Evolutionary conservation across 345 rosid species (phyloP).

Genomic region (Stellera chamaejasme): DNA sequence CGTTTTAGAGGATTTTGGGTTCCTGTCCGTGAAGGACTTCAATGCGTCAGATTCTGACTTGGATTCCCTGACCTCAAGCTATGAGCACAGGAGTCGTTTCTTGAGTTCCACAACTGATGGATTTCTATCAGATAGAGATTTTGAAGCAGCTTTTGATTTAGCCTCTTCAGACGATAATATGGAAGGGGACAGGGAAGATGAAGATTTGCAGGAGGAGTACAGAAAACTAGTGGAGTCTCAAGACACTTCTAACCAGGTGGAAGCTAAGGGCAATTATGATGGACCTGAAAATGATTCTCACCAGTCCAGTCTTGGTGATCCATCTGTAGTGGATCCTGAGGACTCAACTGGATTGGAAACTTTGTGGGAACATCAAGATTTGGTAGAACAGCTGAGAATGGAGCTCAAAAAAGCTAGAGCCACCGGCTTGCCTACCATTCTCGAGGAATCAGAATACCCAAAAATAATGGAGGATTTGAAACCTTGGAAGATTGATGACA

Average conservation of each 20-base stretch:
- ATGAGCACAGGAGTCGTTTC: slow-evolving; percentile 31
- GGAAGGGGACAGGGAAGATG: slow-evolving; percentile 14
- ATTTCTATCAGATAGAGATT: slow-evolving; percentile 53
- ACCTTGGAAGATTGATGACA: slow-evolving; percentile 81
- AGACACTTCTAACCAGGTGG: background rate
- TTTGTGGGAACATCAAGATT: slow-evolving; percentile 81
- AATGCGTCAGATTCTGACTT: slow-evolving; percentile 33
- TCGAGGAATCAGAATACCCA: slow-evolving; percentile 61
- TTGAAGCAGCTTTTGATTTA: slow-evolving; percentile 16
- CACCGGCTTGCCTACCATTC: slow-evolving; percentile 59
- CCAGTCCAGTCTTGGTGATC: slow-evolving; percentile 8
- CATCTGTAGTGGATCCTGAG: slow-evolving; percentile 23
- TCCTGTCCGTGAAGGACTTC: slow-evolving; percentile 34
- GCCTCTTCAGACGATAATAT: slow-evolving; percentile 9
- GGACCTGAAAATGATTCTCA: background rate
- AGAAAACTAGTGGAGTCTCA: slow-evolving; percentile 17
- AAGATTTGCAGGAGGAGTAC: slow-evolving; percentile 23
- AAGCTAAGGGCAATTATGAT: slow-evolving; percentile 7
- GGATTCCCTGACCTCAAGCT: slow-evolving; percentile 44
- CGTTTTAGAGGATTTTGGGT: slow-evolving; percentile 16
- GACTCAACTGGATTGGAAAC: slow-evolving; percentile 44
- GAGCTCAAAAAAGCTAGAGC: slow-evolving; percentile 77
- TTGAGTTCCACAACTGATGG: slow-evolving; percentile 34
- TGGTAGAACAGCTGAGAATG: slow-evolving; percentile 78
- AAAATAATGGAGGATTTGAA: slow-evolving; percentile 65